Evolutionary conservation across 257 asterid species (phyloP).

Genomic region (Solanum clarkiae): DNA sequence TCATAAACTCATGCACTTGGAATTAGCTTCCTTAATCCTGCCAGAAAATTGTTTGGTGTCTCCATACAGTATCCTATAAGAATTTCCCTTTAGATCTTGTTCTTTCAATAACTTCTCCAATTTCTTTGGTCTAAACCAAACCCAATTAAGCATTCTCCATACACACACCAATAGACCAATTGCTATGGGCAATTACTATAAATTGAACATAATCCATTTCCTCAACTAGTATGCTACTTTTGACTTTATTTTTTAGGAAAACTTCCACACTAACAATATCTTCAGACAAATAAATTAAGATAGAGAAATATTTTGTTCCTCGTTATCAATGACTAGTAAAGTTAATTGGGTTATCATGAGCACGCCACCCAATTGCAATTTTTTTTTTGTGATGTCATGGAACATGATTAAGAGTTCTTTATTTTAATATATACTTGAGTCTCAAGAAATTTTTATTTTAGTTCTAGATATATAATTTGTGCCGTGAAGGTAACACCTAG

Average conservation of each 20-base stretch:
- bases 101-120: neutral
- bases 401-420: no score
- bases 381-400: neutral
- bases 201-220: neutral
- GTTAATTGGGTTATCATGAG: neutral
- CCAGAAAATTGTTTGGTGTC: neutral
- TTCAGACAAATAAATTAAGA: no score
- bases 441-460: neutral
- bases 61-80: neutral
- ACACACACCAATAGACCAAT: neutral
- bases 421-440: neutral
- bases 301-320: neutral
- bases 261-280: neutral
- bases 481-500: no score
- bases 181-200: neutral
- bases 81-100: neutral
- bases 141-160: neutral
- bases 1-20: neutral
- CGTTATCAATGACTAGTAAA: neutral
- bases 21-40: neutral
- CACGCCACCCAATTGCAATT: neutral
- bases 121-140: neutral
- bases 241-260: neutral
- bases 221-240: neutral
- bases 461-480: no score